These are phyloP conservation scores for Isabelozyma heimii DNA, from an alignment of 805 yeast species.

Conservation along the genomic window DNA sequence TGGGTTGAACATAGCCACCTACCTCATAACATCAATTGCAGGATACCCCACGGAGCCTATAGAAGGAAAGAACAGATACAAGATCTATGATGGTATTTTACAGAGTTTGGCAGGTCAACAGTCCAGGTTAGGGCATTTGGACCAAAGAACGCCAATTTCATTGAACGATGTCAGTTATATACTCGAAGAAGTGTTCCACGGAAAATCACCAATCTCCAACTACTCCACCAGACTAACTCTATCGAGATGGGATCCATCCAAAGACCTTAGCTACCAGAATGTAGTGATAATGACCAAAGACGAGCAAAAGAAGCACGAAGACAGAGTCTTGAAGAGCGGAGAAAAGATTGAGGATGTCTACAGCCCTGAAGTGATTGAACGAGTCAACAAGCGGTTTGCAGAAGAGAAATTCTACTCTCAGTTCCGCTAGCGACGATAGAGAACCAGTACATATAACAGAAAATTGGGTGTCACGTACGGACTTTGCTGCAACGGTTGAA, in stretches of 20 bases:
- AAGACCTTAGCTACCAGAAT: slow-evolving; percentile 69
- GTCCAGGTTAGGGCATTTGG: slow-evolving; percentile 67
- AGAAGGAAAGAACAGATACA: slow-evolving; percentile 85
- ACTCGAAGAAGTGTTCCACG: slow-evolving; percentile 88
- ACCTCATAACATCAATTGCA: slow-evolving; percentile 71
- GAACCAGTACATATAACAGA: too few species aligned
- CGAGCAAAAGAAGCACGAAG: slow-evolving; percentile 81
- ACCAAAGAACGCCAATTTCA: slow-evolving; percentile 74
- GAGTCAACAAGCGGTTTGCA: slow-evolving; percentile 60
- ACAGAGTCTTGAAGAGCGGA: slow-evolving; percentile 67
- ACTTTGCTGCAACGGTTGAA: too few species aligned
- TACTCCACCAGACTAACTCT: slow-evolving; percentile 76
- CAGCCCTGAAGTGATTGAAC: slow-evolving; percentile 50
- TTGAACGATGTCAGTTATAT: slow-evolving; percentile 74
- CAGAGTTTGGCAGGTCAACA: slow-evolving; percentile 87
- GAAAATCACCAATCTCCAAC: slow-evolving; percentile 85
- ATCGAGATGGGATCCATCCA: slow-evolving; percentile 77
- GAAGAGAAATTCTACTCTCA: slow-evolving; percentile 74
- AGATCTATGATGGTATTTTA: slow-evolving; percentile 78
- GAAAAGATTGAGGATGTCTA: slow-evolving; percentile 64
- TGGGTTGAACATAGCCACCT: slow-evolving; percentile 86
- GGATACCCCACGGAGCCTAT: slow-evolving; percentile 91
- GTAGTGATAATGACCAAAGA: slow-evolving; percentile 85
- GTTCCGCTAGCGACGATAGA: slow-evolving; percentile 32
- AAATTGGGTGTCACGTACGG: too few species aligned